Evolutionary conservation across 257 asterid species (phyloP), one percentile per base, ranked within the genome.

Genomic region (Solanum ahanhuiri): DNA sequence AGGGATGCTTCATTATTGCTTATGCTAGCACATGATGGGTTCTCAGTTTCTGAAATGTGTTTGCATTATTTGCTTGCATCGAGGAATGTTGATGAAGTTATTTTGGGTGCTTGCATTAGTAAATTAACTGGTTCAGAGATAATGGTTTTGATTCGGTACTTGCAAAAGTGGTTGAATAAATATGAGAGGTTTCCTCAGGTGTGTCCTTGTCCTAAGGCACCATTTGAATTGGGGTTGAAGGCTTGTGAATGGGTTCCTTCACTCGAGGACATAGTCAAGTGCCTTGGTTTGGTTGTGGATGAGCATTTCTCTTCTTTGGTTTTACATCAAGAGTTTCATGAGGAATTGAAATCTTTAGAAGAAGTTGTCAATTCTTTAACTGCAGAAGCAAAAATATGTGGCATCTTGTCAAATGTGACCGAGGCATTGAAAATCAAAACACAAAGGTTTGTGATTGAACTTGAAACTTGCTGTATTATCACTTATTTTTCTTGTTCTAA

Each of bases 201-300:
- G 48, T 87, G 77, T 69, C 94, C 98, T 64, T 92, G 97, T 84
- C 94, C 94, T 3, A 89, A 93, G 89, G 98, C 94, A 4, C 88
- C 96, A 2, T 87, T 92, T 31, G 77, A 75, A 17, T 92, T 94
- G 89, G 97, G 98, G 51, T 90, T 96, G 86, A 89, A 83, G 86
- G 93, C 92, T 85, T 96, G 98, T 28, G 95, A 95, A 76, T 93
- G 98, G 99, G 89, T 95, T 84, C 99, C 99, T 2, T 88, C 88
- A 67, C 89, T 94, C 12, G 98, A 93, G 34, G 89, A 43, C 31
- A 84, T 94, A 20, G 96, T 86, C 9, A 96, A 89, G 72, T 94
- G 91, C 86, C 89, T 95, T 87, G 93, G 96, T n/a, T 88, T 93
- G 91, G 91, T 93, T 76, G 92, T 96, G 75, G 99, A 95, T 71